These are phyloP conservation scores for Drosera spatulata DNA, from an alignment of 179 eudicot species.

Conservation along the genomic window DNA sequence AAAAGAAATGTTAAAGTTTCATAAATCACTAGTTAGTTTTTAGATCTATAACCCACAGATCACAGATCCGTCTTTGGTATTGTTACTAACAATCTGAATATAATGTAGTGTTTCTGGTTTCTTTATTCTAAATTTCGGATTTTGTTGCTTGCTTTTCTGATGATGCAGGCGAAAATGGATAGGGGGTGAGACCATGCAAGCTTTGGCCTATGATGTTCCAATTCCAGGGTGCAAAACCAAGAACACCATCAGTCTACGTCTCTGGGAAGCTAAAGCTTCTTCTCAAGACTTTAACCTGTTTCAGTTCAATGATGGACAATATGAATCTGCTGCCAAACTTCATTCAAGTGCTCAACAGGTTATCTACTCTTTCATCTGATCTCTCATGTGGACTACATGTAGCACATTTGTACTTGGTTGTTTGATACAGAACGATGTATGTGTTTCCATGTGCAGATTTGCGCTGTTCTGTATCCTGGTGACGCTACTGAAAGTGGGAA, in stretches of 20 bases:
- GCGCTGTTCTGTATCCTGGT: slow-evolving; percentile 95
- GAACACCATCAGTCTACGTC: slow-evolving; percentile 91
- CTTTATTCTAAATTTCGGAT: not conserved
- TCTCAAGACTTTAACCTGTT: slow-evolving; percentile 74
- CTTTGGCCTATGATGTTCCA: slow-evolving; percentile 96
- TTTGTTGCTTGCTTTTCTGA: slow-evolving; percentile 3
- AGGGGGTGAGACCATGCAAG: slow-evolving; percentile 86
- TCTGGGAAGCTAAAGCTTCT: slow-evolving; percentile 97
- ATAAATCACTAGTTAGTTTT: no score
- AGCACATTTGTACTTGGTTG: no score
- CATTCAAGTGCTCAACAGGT: slow-evolving; percentile 94
- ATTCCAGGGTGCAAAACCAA: slow-evolving; percentile 97
- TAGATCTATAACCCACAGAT: no score
- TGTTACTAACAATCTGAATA: no score
- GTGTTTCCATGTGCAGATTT: slow-evolving; percentile 47
- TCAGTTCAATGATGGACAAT: slow-evolving; percentile 88
- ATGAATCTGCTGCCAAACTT: slow-evolving; percentile 74
- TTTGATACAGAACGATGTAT: not conserved
- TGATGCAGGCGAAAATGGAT: slow-evolving; percentile 79
- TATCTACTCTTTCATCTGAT: not conserved
- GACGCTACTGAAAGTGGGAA: slow-evolving; percentile 94
- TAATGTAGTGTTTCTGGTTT: no score
- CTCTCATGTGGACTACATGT: not conserved
- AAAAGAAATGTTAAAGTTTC: no score
- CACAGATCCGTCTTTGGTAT: no score